phyloP scores from a whole-genome alignment of 208 protist genomes.

The Strigomonas oncopelti region DNA sequence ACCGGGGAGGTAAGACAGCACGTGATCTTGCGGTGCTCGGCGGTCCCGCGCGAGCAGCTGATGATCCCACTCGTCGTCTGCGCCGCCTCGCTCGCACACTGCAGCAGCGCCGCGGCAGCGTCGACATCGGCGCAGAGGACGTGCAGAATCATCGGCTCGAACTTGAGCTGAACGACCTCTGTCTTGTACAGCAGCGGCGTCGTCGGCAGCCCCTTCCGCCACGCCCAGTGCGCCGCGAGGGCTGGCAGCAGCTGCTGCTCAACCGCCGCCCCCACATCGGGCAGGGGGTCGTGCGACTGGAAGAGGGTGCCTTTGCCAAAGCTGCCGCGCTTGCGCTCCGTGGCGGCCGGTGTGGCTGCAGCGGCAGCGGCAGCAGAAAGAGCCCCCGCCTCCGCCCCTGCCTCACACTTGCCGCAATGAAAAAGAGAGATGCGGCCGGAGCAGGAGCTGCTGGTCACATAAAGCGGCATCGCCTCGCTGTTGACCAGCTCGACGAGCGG shows the following conservation, averaged over 20 bases:
- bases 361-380: neutral
- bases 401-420: slow-evolving; percentile 44
- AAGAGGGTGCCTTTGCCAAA: slow-evolving; percentile 61
- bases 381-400: neutral
- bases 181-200: slow-evolving; percentile 24
- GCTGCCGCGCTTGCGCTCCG: slow-evolving; percentile 58
- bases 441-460: slow-evolving; percentile 82
- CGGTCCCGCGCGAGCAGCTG: slow-evolving; percentile 54
- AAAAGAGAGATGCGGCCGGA: slow-evolving; percentile 71
- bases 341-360: neutral
- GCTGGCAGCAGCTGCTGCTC: slow-evolving; percentile 28
- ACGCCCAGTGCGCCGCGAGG: slow-evolving; percentile 36
- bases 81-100: slow-evolving; percentile 68
- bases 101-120: slow-evolving; percentile 49
- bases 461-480: slow-evolving; percentile 34
- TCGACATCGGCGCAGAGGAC: slow-evolving; percentile 57
- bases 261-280: slow-evolving; percentile 21
- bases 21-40: slow-evolving; percentile 56
- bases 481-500: slow-evolving; percentile 58
- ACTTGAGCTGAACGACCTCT: slow-evolving; percentile 81
- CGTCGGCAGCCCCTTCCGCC: slow-evolving; percentile 23
- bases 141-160: slow-evolving; percentile 85
- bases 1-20: slow-evolving; percentile 79
- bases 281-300: slow-evolving; percentile 66
- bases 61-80: slow-evolving; percentile 76